Conservation (phyloP, 805 yeast genomes). For the Saccharomycopsis sp. region DNA sequence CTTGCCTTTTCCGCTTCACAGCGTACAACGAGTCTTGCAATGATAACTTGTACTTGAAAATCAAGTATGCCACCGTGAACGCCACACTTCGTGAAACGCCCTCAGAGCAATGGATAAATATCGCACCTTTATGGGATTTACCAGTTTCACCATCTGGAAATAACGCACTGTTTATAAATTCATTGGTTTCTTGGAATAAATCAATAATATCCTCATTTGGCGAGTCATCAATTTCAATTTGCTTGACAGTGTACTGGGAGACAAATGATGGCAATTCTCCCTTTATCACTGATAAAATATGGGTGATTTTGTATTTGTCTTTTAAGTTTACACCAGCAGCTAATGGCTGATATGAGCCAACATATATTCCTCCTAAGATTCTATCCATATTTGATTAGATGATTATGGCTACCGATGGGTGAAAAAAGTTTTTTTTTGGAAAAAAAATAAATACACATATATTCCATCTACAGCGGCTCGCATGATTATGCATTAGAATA, state of each 20-base stretch:
- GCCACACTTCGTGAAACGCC: slow-evolving; percentile 91
- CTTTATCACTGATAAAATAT: slow-evolving; percentile 62
- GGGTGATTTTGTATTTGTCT: slow-evolving; percentile 51
- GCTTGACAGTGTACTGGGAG: slow-evolving; percentile 44
- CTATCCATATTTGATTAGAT: slow-evolving; percentile 33
- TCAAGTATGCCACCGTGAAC: slow-evolving; percentile 78
- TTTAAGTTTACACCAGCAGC: slow-evolving; percentile 44
- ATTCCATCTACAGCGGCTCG: too few species aligned
- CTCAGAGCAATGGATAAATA: slow-evolving; percentile 75
- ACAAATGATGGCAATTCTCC: slow-evolving; percentile 54
- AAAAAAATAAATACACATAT: background rate
- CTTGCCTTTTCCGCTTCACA: slow-evolving; percentile 54
- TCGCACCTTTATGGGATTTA: slow-evolving; percentile 36
- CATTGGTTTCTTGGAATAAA: slow-evolving; percentile 52
- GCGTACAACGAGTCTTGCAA: slow-evolving; percentile 65
- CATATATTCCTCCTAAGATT: slow-evolving; percentile 71
- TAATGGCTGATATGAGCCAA: slow-evolving; percentile 69
- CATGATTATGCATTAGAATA: background rate
- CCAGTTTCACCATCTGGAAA: slow-evolving; percentile 28
- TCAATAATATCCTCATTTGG: slow-evolving; percentile 58
- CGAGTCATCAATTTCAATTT: slow-evolving; percentile 69
- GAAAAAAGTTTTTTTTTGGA: background rate
- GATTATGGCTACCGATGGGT: background rate
- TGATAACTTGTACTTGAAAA: slow-evolving; percentile 62
- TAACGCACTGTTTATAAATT: slow-evolving; percentile 60